Evolutionary conservation across 2,329 filamentous ascomycete genomes (phyloP).

Genomic region (Parascedosporium putredinis): DNA sequence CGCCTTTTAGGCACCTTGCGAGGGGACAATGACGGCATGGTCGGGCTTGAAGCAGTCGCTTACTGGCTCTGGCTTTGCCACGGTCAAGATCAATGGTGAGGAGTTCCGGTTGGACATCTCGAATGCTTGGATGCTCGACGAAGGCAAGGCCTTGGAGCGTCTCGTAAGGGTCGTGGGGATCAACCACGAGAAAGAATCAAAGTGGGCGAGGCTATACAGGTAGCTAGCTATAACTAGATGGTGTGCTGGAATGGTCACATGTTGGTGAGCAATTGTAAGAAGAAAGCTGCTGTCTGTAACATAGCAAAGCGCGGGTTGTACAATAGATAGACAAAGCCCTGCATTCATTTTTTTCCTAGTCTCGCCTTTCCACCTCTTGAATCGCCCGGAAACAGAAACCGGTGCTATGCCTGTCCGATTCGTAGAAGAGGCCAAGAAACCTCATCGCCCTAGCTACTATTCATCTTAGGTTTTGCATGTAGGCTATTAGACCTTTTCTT

Average conservation of each 20-base stretch:
- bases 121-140: slow-evolving; percentile 47
- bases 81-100: slow-evolving; percentile 34
- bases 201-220: slow-evolving; percentile 6
- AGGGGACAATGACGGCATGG: slow-evolving; percentile 32
- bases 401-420: no score
- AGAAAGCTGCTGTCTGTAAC: not conserved
- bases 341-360: no score
- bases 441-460: no score
- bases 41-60: slow-evolving; percentile 37
- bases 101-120: slow-evolving; percentile 48
- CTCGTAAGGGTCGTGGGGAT: slow-evolving; percentile 25
- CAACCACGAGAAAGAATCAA: slow-evolving; percentile 1
- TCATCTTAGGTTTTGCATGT: no score
- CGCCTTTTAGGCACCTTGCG: slow-evolving; percentile 42
- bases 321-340: not conserved
- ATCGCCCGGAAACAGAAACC: not conserved
- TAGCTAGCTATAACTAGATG: no score
- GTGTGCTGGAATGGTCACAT: not conserved
- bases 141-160: slow-evolving; percentile 47
- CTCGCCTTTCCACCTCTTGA: not conserved
- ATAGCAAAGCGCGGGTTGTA: not conserved
- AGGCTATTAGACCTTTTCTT: no score
- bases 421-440: no score
- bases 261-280: not conserved
- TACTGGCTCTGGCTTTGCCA: slow-evolving; percentile 45